These are phyloP conservation scores for Leccinum arenicola DNA, from an alignment of 768 basidiomycete species.

Conservation along the genomic window DNA sequence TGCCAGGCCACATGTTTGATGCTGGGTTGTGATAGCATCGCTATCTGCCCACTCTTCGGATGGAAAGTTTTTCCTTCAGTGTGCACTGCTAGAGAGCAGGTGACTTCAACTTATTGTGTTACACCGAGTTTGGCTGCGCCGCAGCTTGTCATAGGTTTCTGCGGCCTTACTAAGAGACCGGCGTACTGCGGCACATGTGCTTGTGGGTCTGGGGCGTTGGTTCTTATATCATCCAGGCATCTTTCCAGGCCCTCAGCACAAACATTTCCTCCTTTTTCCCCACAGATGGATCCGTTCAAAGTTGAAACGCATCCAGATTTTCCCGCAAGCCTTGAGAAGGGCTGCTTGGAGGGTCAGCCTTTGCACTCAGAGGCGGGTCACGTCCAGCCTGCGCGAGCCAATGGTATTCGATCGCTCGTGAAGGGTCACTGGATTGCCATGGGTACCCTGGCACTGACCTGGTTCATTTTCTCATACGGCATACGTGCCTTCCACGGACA, in stretches of 20 bases:
- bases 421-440: constrained; percentile 12
- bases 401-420: not conserved
- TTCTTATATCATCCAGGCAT: not conserved
- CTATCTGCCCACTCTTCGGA: not conserved
- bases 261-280: not conserved
- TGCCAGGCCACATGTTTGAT: not conserved
- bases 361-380: not conserved
- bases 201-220: not conserved
- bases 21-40: not conserved
- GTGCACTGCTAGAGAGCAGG: not conserved
- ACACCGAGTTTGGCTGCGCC: not conserved
- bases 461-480: constrained; percentile 11
- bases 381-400: not conserved
- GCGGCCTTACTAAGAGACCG: not conserved
- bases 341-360: constrained; percentile 4
- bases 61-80: not conserved
- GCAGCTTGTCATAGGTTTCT: not conserved
- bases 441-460: constrained; percentile 8
- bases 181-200: not conserved
- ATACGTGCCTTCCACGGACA: constrained; percentile 1
- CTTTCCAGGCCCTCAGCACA: not conserved
- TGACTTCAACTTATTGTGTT: not conserved
- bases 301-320: constrained; percentile 2
- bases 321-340: constrained; percentile 20
- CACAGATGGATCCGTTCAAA: constrained; percentile 16